A percentile compares a stretch with the other conserved stretches of the same genome.
These are phyloP conservation scores for Scheffersomyces titani DNA, from an alignment of 1,139 yeast species.

Conservation along the genomic window DNA sequence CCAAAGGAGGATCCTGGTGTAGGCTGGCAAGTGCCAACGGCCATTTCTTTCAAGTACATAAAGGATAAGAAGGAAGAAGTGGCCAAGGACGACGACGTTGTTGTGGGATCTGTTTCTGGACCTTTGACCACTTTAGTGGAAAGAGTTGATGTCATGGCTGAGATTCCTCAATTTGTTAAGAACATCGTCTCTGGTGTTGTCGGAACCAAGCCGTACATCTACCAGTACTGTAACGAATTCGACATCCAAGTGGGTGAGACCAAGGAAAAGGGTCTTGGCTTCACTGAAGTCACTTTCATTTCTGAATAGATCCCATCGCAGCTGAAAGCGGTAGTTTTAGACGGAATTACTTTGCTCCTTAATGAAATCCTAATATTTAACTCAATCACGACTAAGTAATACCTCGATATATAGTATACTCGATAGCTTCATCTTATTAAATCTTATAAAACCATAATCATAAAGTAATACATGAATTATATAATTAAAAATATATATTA, in stretches of 20 bases:
- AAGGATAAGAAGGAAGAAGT: constrained; percentile 37
- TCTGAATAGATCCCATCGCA: constrained; percentile 28
- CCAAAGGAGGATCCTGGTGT: constrained; percentile 66
- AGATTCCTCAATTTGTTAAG: constrained; percentile 91
- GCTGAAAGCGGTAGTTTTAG: neutral
- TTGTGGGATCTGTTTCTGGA: constrained; percentile 51
- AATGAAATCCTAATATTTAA: neutral
- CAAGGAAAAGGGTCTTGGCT: constrained; percentile 68
- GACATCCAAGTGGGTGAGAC: constrained; percentile 35
- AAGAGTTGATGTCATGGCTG: constrained; percentile 97
- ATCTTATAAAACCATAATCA: neutral
- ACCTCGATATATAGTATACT: neutral
- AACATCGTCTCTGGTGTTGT: constrained; percentile 92
- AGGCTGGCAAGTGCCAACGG: constrained; percentile 89
- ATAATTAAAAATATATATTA: neutral
- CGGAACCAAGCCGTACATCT: constrained; percentile 93
- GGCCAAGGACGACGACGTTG: constrained; percentile 26
- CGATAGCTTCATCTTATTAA: neutral
- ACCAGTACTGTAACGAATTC: constrained; percentile 75
- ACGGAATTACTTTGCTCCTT: neutral
- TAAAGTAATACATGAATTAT: neutral
- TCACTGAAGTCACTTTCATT: constrained; percentile 83
- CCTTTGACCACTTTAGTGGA: constrained; percentile 64
- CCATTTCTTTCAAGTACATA: constrained; percentile 62
- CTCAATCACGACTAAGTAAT: neutral